Evolutionary conservation across 257 asterid species (phyloP), one percentile per base, ranked within the genome.

Genomic region (Solanum sejunctum): DNA sequence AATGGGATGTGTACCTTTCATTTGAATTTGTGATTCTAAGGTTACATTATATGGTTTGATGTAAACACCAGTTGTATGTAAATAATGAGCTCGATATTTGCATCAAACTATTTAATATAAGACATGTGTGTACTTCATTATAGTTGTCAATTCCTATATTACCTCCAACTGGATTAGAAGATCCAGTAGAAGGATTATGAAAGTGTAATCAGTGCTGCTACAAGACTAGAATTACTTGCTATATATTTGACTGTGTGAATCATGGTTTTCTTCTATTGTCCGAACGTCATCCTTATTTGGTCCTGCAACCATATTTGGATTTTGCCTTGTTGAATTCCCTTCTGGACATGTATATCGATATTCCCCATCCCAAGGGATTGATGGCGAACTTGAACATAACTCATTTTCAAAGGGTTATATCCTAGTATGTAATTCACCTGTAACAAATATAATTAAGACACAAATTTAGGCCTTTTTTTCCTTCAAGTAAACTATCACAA

Each of bases 401-500:
- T 86, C 89, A 88, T 86, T 85, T 88, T 90, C 89, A 83, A 83
- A 1, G n/a, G 97, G 85, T 93, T 93, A 79, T 88, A 89, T 18
- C 97, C 97, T 20, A 93, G 87, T 71, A 93, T 90, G 87, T 93
- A 91, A 82, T 89, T 72, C 21, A 92, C 90, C 95, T 92, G 86
- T 75, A 39, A 85, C n/a, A 20, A 66, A 3, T 51, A 1, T 69
- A 39, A 18, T 69, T 2, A 69, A 69, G 78, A 17, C 51, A 69
- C 51, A 69, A 32, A 69, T 6, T 36, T 69, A 73, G 4, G 58
- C 58, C 20, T 12, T 12, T 73, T 73, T 66, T 73, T 2, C n/a
- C 21, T 12, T 73, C 81, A 47, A 73, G 72, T 49, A 16, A 16
- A 58, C 51, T 36, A 82, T 60, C 11, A 43, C n/a, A 81, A 56